Evolutionary conservation across 225 moss, liverwort and hornwort genomes (phyloP).

Genomic region (Straminergon stramineum): DNA sequence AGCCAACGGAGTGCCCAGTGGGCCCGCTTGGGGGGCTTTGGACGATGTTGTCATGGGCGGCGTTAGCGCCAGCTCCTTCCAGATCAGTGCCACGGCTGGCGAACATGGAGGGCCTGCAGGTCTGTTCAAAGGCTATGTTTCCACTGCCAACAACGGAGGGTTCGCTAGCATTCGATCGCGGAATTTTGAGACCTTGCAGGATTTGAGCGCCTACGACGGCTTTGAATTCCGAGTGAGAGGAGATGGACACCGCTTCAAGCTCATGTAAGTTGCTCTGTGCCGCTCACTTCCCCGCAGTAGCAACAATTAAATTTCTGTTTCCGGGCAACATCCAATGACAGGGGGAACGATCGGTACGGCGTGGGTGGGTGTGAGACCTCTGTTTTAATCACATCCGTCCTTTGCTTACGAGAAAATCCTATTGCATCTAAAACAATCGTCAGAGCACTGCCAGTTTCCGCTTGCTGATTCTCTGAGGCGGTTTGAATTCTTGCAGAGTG

Average conservation of each 20-base stretch:
- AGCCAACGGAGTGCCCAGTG: constrained; percentile 50
- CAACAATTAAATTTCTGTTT: not conserved
- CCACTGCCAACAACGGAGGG: constrained; percentile 77
- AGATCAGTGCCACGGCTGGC: constrained; percentile 46
- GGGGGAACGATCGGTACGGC: not conserved
- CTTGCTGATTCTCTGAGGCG: not conserved
- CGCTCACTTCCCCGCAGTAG: not conserved
- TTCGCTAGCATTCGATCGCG: constrained; percentile 68
- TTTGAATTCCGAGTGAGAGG: constrained; percentile 76
- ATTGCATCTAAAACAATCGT: not conserved
- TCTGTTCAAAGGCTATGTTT: constrained; percentile 68
- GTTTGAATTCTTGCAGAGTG: constrained; percentile 25
- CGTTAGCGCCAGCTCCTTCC: constrained; percentile 78
- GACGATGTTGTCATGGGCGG: constrained; percentile 99
- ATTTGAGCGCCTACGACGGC: constrained; percentile 72
- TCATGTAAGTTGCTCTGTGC: constrained; percentile 27
- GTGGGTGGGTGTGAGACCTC: not conserved
- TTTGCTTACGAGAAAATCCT: not conserved
- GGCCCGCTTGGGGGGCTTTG: constrained; percentile 87
- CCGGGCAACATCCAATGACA: not conserved
- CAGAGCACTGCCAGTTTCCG: not conserved
- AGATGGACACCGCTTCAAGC: constrained; percentile 78
- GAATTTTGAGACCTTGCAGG: constrained; percentile 54
- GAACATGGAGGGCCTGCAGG: constrained; percentile 64
- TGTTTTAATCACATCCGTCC: not conserved